A percentile compares a stretch with the other conserved stretches of the same genome.
Conservation (phyloP, 768 basidiomycete species). For the Porphyrellus cyaneotinctus region DNA sequence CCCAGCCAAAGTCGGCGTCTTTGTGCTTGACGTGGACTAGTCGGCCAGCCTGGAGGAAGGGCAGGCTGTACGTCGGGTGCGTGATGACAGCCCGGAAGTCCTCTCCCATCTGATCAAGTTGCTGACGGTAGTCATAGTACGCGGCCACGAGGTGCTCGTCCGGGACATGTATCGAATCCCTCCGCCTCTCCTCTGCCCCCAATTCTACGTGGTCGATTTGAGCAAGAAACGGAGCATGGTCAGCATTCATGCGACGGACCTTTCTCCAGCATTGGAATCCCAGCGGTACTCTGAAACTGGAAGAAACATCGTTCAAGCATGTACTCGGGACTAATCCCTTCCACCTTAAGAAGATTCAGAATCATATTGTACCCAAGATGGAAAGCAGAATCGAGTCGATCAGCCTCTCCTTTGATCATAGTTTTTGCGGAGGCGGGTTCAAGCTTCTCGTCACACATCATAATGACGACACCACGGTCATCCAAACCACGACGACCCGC, state of each 20-base stretch:
- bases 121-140: slow-evolving; percentile 91
- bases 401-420: slow-evolving; percentile 98
- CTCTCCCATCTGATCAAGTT: slow-evolving; percentile 81
- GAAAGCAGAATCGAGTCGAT: slow-evolving; percentile 95
- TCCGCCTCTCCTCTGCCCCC: slow-evolving; percentile 62
- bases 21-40: slow-evolving; percentile 88
- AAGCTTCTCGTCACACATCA: slow-evolving; percentile 99
- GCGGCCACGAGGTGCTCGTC: slow-evolving; percentile 81
- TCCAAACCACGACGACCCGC: slow-evolving; percentile 96
- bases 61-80: slow-evolving; percentile 91
- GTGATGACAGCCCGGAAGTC: slow-evolving; percentile 93
- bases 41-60: slow-evolving; percentile 89
- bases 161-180: slow-evolving; percentile 64
- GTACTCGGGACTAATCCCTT: slow-evolving; percentile 95
- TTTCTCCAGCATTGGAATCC: slow-evolving; percentile 80
- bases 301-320: slow-evolving; percentile 98
- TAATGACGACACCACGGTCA: slow-evolving; percentile 97
- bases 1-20: slow-evolving; percentile 94
- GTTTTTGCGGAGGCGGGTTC: slow-evolving; percentile 88
- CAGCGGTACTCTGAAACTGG: slow-evolving; percentile 94
- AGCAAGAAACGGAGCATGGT: background rate
- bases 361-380: slow-evolving; percentile 99
- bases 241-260: slow-evolving; percentile 45
- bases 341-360: slow-evolving; percentile 96
- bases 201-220: slow-evolving; percentile 51